Evolutionary conservation across 306 rosid genomes (phyloP).

Genomic region (Urtica urens): DNA sequence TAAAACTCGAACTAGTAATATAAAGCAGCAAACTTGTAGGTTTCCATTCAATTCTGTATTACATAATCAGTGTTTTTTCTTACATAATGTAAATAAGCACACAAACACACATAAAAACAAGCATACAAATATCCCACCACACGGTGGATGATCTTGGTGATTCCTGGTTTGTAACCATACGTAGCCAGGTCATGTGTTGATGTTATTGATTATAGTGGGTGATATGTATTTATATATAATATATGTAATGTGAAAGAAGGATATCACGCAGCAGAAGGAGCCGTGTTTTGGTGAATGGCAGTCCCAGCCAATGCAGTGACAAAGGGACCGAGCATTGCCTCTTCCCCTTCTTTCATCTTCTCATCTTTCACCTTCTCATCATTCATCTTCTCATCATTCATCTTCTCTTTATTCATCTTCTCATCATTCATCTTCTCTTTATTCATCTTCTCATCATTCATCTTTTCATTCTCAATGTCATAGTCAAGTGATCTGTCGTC

Average conservation of each 20-base stretch:
- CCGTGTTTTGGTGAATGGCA: neutral
- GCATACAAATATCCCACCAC: no score
- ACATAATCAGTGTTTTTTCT: no score
- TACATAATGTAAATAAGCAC: no score
- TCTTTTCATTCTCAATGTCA: neutral
- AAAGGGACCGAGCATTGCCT: slow-evolving; percentile 12
- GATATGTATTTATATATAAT: neutral
- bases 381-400: neutral
- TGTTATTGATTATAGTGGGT: neutral
- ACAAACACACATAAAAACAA: no score
- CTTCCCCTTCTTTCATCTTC: neutral
- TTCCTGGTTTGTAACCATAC: no score
- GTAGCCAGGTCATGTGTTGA: neutral
- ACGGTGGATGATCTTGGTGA: no score
- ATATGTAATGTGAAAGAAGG: neutral
- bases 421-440: neutral
- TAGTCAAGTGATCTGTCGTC: slow-evolving; percentile 33
- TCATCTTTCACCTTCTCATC: neutral
- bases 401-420: neutral
- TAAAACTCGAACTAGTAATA: no score
- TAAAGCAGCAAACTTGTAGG: neutral
- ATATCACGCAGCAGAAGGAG: slow-evolving; percentile 12
- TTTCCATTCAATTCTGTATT: neutral
- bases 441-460: neutral
- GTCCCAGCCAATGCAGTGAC: slow-evolving; percentile 4